Evolutionary conservation across 139 green algal species (phyloP), one percentile per base, ranked within the genome.

Genomic region (Microglena sp.): DNA sequence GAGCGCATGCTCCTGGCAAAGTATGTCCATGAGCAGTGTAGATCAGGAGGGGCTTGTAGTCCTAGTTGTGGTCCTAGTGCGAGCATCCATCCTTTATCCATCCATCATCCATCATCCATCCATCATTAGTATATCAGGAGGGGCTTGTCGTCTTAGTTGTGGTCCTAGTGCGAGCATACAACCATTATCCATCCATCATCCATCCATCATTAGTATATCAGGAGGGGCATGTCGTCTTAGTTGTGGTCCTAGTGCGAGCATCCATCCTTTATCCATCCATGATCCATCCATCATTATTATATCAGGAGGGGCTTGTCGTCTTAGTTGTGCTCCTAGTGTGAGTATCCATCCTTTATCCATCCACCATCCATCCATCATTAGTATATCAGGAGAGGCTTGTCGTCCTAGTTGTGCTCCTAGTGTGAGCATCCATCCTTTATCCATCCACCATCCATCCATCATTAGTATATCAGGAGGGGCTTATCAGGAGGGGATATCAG

Each of bases 1-100:
- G 76, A 81, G 45, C 62, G 55, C 0, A 77, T 81, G 70, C 62
- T 83, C 18, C 62, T 83, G 33, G 56, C 65, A 2, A 77, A 70
- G 73, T 80, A 28, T 50, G 60, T 34, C 33, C 57, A 36, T 28
- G 22, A 0, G n/a, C n/a, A n/a, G n/a, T n/a, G 64, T 58, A 27
- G 21, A 32, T 62, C 24, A 35, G 21, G 21, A 40, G 46, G 46
- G 46, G 46, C 46, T 57, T 22, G 46, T n/a, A 6, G 46, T 32
- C 22, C 46, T 55, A n/a, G n/a, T n/a, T n/a, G n/a, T n/a, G n/a
- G n/a, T n/a, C n/a, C n/a, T n/a, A n/a, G n/a, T n/a, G n/a, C n/a
- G n/a, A n/a, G n/a, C n/a, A n/a, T n/a, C n/a, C n/a, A n/a, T n/a
- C n/a, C n/a, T n/a, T n/a, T n/a, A n/a, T n/a, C n/a, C n/a, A n/a